Evolutionary conservation across 2,329 filamentous ascomycete genomes (phyloP), one percentile per base, ranked within the genome.

Genomic region (Stenocarpella maydis): DNA sequence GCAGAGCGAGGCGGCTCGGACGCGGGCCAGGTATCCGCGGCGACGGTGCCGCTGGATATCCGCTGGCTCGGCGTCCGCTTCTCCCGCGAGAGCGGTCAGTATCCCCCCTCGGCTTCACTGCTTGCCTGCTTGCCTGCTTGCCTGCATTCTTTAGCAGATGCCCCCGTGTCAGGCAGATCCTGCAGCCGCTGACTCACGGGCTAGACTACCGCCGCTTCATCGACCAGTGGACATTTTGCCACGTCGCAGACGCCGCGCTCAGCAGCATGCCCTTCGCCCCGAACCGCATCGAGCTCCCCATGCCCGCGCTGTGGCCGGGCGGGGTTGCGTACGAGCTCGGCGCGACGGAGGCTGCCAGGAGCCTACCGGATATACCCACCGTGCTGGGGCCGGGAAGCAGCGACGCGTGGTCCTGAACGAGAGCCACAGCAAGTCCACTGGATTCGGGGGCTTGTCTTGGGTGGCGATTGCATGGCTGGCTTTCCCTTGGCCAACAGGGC

Each of bases 61-160:
- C 80, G 82, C 60, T 83, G 86, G 74, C 77, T 86, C 34, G 82
- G 82, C 7, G 81, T 86, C 52, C 84, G 86, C 65, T 86, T 86
- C 72, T 85, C 81, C 50, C 79, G 81, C 52, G 78, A 81, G 34
- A 80, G 83, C 73, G 84, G 84, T 85, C 76, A 75, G 77, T 68
- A 24, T 37, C 26, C 12, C 50, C 17, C 12, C 50, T 53, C 19
- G 58, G 7, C 7, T 12, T 24, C n/a, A 21, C 39, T 8, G n/a
- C 54, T 9, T n/a, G 1, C 1, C 0, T 26, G 10, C 50, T 37
- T 71, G n/a, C n/a, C 39, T 8, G n/a, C 54, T 9, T n/a, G 1
- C 1, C 0, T 26, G 10, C 50, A 34, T 71, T 67, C 43, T 37
- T 50, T 69, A n/a, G 43, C 10, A 19, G 4, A 1, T 45, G 15